A percentile compares a stretch with the other conserved stretches of the same genome.
phyloP scores from a whole-genome alignment of 108 stramenopile genomes.

The Cyclostephanos tholiformis region DNA sequence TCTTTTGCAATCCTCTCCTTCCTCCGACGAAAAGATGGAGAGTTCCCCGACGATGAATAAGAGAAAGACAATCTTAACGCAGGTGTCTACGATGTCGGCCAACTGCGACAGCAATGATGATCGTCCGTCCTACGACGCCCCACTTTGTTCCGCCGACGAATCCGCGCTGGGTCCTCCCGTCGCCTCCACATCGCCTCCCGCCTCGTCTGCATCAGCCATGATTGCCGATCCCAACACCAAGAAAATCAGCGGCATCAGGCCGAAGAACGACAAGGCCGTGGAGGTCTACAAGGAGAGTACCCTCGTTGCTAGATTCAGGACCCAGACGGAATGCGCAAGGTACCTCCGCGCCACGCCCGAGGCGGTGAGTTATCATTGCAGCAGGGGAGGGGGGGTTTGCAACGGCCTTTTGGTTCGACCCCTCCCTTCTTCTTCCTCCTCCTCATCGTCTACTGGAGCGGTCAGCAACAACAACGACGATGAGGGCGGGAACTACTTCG shows the following conservation, averaged over 20 bases:
- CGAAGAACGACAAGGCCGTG: constrained; percentile 35
- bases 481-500: constrained; percentile 2
- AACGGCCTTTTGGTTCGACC: constrained; percentile 40
- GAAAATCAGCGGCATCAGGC: constrained; percentile 1
- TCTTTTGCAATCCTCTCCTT: neutral
- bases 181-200: constrained; percentile 1
- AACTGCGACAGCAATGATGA: neutral
- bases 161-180: neutral
- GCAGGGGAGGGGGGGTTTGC: constrained; percentile 43
- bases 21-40: neutral
- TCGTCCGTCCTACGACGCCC: neutral
- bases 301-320: constrained; percentile 36
- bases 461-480: neutral
- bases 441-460: too few relatives aligned
- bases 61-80: neutral
- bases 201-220: neutral
- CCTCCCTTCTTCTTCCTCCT: neutral
- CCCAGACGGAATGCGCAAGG: constrained; percentile 45
- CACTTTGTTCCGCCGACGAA: neutral
- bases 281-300: constrained; percentile 22
- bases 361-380: constrained; percentile 47
- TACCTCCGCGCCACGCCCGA: constrained; percentile 48
- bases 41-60: neutral
- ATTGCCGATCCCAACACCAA: neutral
- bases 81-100: neutral